Conservation (phyloP, 805 yeast species). For the Kodamaea laetipori region DNA sequence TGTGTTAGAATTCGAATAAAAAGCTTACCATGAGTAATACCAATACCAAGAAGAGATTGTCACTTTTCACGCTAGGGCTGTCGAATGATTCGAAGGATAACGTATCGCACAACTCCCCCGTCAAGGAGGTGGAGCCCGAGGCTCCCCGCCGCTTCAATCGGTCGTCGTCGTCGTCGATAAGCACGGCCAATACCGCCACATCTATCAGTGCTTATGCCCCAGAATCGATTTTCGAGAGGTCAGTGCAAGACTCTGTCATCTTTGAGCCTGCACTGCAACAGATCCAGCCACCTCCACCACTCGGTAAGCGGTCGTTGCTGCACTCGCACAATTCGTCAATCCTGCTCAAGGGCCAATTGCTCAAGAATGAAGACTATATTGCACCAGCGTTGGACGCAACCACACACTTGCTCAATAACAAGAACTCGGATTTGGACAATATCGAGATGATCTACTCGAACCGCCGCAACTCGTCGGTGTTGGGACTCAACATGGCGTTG, state of each 20-base stretch:
- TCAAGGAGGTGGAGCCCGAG: neutral
- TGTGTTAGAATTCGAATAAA: neutral
- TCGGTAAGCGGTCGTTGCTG: conserved; percentile 20
- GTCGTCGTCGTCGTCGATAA: conserved; percentile 10
- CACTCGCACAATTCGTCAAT: conserved; percentile 26
- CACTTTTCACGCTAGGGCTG: conserved; percentile 26
- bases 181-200: conserved; percentile 15
- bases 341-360: conserved; percentile 27
- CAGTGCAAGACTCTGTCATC: conserved; percentile 37
- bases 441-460: conserved; percentile 68
- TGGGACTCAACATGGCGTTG: conserved; percentile 50
- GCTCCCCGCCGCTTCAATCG: conserved; percentile 7
- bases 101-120: neutral
- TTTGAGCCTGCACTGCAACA: conserved; percentile 14
- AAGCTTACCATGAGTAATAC: neutral
- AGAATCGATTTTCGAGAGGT: conserved; percentile 41
- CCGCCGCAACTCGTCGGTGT: conserved; percentile 57
- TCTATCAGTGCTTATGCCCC: conserved; percentile 15
- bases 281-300: conserved; percentile 13
- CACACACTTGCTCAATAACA: conserved; percentile 63
- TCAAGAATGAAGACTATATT: conserved; percentile 62
- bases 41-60: conserved; percentile 22
- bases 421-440: conserved; percentile 61
- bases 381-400: conserved; percentile 83
- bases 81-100: conserved; percentile 15